Base-by-base conservation (phyloP, 306 rosid species). In the Pyrus communis region DNA sequence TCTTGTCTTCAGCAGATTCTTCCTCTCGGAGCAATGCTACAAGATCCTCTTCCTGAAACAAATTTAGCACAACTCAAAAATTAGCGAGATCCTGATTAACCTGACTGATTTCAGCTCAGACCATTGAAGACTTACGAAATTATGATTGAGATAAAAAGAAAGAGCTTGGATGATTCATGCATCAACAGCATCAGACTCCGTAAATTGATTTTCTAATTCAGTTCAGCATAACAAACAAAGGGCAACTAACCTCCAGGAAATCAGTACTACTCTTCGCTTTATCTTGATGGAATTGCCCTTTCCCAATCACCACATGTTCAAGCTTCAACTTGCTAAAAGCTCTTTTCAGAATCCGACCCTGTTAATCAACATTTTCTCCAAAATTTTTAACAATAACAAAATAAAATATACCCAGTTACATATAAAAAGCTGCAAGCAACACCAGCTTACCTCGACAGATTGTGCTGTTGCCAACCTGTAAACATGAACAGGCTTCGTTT, bases 281-380 rank as follows among this genome's bases (percentile, higher is more conserved):
- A 49, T 96, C 99, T 63, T 87, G 91, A 84, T 96, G 91, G 82
- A 96, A 96, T 73, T 91, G 96, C 69, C 99, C 99, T 74, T 93
- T 91, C 69, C 82, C 99, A 65, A 96, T 96, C 79, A 96, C 98
- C 65, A 96, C 90, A 62, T 96, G 97, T 84, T 96, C 98, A 76
- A 96, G 99, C 85, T 87, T 96, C 88, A 96, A 85, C 90, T 96
- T 96, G 76, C 99, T 96, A 83, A 80, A 96, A 84, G 99, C 99
- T 86, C 91, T 87, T 85, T 87, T 92, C 83, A 96, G 81, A 86
- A 96, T 90, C 69, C 97, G 96, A 85, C 92, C 96, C 99, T 96
- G 84, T 69, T 69, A 72, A 89, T 25, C 28, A 23, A 70, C 71
- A 78, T 11, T 64, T 60, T 54, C 74, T 45, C 70, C 78, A 7